A percentile compares a stretch with the other conserved stretches of the same genome.
phyloP scores from a whole-genome alignment of 2,329 filamentous ascomycete genomes.

The Arthrinium puccinioides region DNA sequence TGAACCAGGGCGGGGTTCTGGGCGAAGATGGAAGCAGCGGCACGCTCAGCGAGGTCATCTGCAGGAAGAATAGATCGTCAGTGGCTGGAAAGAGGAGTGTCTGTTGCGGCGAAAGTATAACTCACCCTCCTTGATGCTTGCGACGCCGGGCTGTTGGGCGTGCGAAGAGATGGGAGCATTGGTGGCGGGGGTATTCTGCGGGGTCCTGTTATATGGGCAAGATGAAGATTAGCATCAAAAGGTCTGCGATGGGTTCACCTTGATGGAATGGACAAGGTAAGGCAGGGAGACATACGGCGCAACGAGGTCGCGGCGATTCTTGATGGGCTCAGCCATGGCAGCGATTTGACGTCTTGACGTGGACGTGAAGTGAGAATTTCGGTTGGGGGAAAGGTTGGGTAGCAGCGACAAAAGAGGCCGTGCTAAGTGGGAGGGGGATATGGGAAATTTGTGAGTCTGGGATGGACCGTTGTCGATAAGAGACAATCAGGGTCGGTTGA shows the following conservation, averaged over 20 bases:
- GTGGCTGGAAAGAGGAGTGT: constrained; percentile 3
- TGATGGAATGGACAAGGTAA: constrained; percentile 6
- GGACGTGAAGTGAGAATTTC: constrained; percentile 13
- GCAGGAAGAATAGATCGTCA: constrained; percentile 16
- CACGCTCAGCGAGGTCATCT: constrained; percentile 83
- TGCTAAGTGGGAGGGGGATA: no score
- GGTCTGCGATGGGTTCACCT: no score
- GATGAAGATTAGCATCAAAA: constrained; percentile 5
- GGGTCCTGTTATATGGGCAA: constrained; percentile 59
- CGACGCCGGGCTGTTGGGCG: constrained; percentile 87
- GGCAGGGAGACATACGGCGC: constrained; percentile 45
- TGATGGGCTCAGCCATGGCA: constrained; percentile 57
- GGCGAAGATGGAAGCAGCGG: constrained; percentile 83
- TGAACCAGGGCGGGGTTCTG: constrained; percentile 91
- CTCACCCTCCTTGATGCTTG: constrained; percentile 96
- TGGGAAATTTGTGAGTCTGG: no score
- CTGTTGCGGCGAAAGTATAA: constrained; percentile 11
- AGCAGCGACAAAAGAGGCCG: constrained; percentile 1
- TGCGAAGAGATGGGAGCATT: constrained; percentile 97
- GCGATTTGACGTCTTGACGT: constrained; percentile 19
- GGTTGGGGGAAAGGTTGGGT: constrained; percentile 6
- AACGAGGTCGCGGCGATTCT: constrained; percentile 53
- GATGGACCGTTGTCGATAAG: no score
- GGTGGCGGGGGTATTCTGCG: constrained; percentile 94
- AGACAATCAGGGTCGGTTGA: no score